Evolutionary conservation across 768 basidiomycete species (phyloP).

Genomic region (Rhizopogon vesiculosus): DNA sequence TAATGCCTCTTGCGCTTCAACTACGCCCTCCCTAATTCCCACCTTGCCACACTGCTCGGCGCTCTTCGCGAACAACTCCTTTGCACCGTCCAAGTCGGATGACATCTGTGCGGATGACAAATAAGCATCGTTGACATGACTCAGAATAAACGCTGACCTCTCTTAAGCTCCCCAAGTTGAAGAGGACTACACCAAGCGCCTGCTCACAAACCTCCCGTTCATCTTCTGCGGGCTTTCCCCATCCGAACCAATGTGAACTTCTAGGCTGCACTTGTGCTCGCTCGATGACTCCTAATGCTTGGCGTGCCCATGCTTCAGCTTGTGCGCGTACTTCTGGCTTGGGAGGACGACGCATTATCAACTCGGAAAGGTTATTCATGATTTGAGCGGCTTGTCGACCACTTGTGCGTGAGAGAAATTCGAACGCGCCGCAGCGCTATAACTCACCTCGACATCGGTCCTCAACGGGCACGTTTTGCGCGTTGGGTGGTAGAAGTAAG

Average conservation of each 20-base stretch:
- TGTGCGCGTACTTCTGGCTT: conserved; percentile 32
- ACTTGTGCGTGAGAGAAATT: background rate
- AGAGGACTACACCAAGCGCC: conserved; percentile 53
- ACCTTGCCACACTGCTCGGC: conserved; percentile 24
- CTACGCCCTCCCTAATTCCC: conserved; percentile 30
- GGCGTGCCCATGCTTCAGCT: conserved; percentile 61
- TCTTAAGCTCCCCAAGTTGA: conserved; percentile 54
- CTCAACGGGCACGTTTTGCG: conserved; percentile 29
- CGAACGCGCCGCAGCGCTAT: background rate
- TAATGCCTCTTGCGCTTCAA: conserved; percentile 29
- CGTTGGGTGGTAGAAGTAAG: conserved; percentile 45
- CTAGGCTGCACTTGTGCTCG: conserved; percentile 14
- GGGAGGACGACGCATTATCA: conserved; percentile 33
- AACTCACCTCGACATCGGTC: conserved; percentile 57
- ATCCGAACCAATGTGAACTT: conserved; percentile 5
- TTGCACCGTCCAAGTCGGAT: conserved; percentile 23
- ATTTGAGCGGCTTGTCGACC: conserved; percentile 35
- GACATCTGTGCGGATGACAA: conserved; percentile 24
- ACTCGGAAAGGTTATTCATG: conserved; percentile 44
- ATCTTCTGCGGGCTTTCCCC: conserved; percentile 16
- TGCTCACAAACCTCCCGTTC: conserved; percentile 43
- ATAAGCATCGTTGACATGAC: background rate
- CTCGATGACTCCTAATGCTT: conserved; percentile 36
- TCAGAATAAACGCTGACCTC: conserved; percentile 25
- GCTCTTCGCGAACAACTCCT: conserved; percentile 26